Evolutionary conservation across 257 asterid species (phyloP), one percentile per base, ranked within the genome.

Genomic region (Echites panduratus): DNA sequence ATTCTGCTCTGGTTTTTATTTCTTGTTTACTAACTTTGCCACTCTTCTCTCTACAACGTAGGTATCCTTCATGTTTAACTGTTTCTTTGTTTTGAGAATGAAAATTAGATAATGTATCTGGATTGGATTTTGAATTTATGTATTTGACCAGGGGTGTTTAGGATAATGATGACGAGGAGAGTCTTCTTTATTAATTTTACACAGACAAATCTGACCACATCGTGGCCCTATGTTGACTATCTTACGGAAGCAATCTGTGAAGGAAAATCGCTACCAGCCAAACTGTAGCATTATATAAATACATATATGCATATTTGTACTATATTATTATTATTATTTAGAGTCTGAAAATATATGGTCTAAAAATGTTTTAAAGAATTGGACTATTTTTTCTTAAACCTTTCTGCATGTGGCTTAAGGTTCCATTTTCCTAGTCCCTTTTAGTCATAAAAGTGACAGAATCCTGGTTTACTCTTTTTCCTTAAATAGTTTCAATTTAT

Each of bases 401-500:
- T 27, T 32, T 29, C 44, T 61, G 43, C 9, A 24, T 3, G 19
- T 58, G 38, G 20, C 62, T 8, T 58, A 11, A 57, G 64, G 7
- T 58, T 38, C 8, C 74, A 20, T 29, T 24, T 38, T 7, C 41
- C 4, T 44, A 19, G 13, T 35, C 45, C 56, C 6, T 74, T 52
- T 38, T 22, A 54, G 59, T 41, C 44, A 35, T 40, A 64, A 6
- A 64, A 64, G n/a, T 65, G 26, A 13, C 11, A 14, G 14, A 66
- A 66, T 9, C 19, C 17, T 12, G 1, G 16, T 10, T 1, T 20
- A 35, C 2, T 41, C n/a, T 6, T 29, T 68, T 68, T 43, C 58
- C 47, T 69, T 49, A 27, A 26, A 1, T 47, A n/a, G 9, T 45
- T 16, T 44, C 41, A 22, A 13, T 72, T 79, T 77, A 69, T 66